Evolutionary conservation across 2,329 filamentous ascomycete genomes (phyloP).

Genomic region (Bipolaris zeicola): DNA sequence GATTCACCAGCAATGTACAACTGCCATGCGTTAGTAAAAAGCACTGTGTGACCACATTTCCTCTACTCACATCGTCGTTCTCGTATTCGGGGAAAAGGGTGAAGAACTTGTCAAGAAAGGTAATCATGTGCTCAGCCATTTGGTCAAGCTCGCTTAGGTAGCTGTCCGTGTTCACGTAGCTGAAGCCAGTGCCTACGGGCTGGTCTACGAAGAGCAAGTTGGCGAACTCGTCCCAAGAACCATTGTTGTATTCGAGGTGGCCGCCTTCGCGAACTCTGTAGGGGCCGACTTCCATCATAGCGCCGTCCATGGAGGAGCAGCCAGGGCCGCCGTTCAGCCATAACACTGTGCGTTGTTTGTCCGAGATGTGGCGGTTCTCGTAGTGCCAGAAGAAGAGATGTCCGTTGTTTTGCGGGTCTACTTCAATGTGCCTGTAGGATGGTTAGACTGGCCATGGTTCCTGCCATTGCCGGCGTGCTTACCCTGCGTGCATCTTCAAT

Average conservation of each 20-base stretch:
- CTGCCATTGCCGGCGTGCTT: conserved; percentile 29
- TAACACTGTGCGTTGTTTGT: conserved; percentile 86
- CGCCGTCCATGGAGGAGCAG: conserved; percentile 96
- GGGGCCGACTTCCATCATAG: conserved; percentile 93
- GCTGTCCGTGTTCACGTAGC: conserved; percentile 88
- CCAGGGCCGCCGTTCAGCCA: conserved; percentile 98
- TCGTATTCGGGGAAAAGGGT: conserved; percentile 88
- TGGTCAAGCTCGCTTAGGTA: conserved; percentile 83
- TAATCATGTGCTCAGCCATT: conserved; percentile 87
- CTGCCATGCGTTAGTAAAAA: conserved; percentile 55
- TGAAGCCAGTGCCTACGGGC: conserved; percentile 94
- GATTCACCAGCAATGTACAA: conserved; percentile 95
- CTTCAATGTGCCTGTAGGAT: conserved; percentile 78
- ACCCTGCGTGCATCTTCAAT: conserved; percentile 99
- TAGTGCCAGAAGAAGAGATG: conserved; percentile 99
- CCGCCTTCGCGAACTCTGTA: conserved; percentile 80
- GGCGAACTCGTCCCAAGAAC: conserved; percentile 98
- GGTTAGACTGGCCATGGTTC: conserved; percentile 8
- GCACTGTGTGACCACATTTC: not conserved
- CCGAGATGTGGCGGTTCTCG: conserved; percentile 92
- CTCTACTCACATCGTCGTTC: conserved; percentile 78
- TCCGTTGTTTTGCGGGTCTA: conserved; percentile 82
- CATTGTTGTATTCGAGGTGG: conserved; percentile 80
- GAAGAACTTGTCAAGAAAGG: conserved; percentile 92
- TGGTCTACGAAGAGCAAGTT: conserved; percentile 97